Percentiles rank a stretch among this genome's conserved stretches.
phyloP scores from a whole-genome alignment of 2,329 filamentous ascomycete species.

The Pseudogymnoascus sp. region DNA sequence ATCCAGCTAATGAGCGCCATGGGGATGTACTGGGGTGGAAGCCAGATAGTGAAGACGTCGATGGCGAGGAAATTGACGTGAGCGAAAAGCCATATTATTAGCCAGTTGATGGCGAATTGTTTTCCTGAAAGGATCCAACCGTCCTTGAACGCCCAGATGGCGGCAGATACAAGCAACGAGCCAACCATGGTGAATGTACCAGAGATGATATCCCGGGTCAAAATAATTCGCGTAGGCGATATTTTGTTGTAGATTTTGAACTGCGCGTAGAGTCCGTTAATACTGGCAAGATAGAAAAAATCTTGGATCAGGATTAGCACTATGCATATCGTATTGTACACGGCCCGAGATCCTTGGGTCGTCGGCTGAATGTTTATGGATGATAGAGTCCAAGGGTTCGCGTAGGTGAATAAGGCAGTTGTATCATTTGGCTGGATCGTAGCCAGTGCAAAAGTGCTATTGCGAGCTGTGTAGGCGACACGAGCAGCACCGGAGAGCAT shows the following conservation, averaged over 20 bases:
- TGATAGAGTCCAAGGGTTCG: slow-evolving; percentile 28
- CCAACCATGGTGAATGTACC: slow-evolving; percentile 23
- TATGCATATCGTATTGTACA: slow-evolving; percentile 32
- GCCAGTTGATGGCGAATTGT: slow-evolving; percentile 53
- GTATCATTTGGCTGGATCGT: not conserved
- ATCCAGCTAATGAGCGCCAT: slow-evolving; percentile 49
- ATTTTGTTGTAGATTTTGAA: slow-evolving; percentile 11
- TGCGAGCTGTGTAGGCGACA: not conserved
- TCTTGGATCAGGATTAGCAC: slow-evolving; percentile 27
- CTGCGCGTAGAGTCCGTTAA: slow-evolving; percentile 20
- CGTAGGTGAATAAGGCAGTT: slow-evolving; percentile 17
- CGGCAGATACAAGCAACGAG: slow-evolving; percentile 32
- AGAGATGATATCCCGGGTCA: slow-evolving; percentile 22
- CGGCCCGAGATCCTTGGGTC: slow-evolving; percentile 25
- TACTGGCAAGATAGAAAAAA: slow-evolving; percentile 14
- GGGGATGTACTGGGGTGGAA: slow-evolving; percentile 25
- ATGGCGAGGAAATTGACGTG: slow-evolving; percentile 30
- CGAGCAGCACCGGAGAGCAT: not conserved
- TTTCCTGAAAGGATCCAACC: slow-evolving; percentile 39
- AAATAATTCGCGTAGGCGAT: slow-evolving; percentile 16
- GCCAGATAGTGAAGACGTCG: slow-evolving; percentile 26
- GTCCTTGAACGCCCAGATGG: slow-evolving; percentile 38
- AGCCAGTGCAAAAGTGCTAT: not conserved
- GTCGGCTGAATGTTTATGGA: slow-evolving; percentile 25
- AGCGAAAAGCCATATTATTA: slow-evolving; percentile 53